Conservation (phyloP, 495 filamentous ascomycete genomes). For the Xylaria curta region DNA sequence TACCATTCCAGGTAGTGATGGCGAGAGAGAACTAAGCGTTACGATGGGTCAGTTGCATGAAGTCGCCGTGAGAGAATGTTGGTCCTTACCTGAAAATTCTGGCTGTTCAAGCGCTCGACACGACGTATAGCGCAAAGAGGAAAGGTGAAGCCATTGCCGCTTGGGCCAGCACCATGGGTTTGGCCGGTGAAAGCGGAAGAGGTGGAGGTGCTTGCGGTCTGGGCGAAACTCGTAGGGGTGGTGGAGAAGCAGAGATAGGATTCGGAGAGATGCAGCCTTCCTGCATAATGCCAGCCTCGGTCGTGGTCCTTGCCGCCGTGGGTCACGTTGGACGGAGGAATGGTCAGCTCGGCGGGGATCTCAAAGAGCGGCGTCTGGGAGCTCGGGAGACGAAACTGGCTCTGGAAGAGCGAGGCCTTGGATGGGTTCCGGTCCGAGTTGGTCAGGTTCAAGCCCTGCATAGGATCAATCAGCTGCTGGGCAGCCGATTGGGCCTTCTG, state of each 20-base stretch:
- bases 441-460: conserved; percentile 69
- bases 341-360: conserved; percentile 92
- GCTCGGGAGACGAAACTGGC: conserved; percentile 93
- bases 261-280: conserved; percentile 91
- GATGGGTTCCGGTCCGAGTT: conserved; percentile 79
- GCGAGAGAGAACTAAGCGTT: conserved; percentile 77
- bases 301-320: conserved; percentile 68
- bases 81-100: conserved; percentile 68
- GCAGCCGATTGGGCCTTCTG: conserved; percentile 75
- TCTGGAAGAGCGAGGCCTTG: conserved; percentile 91
- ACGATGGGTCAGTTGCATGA: conserved; percentile 15
- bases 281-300: conserved; percentile 84
- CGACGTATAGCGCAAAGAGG: conserved; percentile 89
- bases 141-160: conserved; percentile 95
- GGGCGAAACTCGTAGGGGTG: conserved; percentile 84
- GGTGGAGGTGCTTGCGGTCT: conserved; percentile 72
- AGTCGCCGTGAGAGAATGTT: neutral
- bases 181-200: conserved; percentile 85
- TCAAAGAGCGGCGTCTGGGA: conserved; percentile 91
- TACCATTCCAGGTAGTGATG: conserved; percentile 95
- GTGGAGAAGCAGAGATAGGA: conserved; percentile 95
- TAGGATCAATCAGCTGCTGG: conserved; percentile 90
- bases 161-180: conserved; percentile 88
- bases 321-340: conserved; percentile 67
- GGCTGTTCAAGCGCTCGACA: conserved; percentile 90